phyloP scores from a whole-genome alignment of 1,284 basidiomycete genomes.

The Papiliotrema flavescens region DNA sequence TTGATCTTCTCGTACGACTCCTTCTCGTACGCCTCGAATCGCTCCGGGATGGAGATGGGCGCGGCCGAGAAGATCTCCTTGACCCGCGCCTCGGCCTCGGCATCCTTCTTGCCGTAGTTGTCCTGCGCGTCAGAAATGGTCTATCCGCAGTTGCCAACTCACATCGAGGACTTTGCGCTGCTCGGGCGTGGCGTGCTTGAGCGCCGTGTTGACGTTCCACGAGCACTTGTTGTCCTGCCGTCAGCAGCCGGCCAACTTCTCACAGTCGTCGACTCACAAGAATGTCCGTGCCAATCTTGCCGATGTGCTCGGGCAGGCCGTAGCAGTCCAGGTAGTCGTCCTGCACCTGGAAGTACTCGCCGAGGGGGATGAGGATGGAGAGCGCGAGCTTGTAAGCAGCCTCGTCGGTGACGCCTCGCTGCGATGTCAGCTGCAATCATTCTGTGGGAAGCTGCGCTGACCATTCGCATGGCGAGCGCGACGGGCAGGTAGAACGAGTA shows the following conservation, averaged over 20 bases:
- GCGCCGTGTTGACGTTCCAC: constrained; percentile 91
- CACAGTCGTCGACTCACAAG: constrained; percentile 55
- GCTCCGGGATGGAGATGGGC: constrained; percentile 64
- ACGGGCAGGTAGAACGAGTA: constrained; percentile 99
- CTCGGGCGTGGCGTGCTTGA: constrained; percentile 63
- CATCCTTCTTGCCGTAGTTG: constrained; percentile 84
- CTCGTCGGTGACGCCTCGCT: constrained; percentile 63
- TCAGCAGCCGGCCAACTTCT: background rate
- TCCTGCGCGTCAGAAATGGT: constrained; percentile 53
- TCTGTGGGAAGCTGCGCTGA: constrained; percentile 13
- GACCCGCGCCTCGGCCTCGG: constrained; percentile 61
- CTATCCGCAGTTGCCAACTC: constrained; percentile 12
- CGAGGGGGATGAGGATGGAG: constrained; percentile 83
- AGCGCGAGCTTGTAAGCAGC: constrained; percentile 74
- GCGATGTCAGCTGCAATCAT: background rate
- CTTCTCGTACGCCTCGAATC: constrained; percentile 76
- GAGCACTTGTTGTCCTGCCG: constrained; percentile 90
- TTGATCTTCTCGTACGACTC: constrained; percentile 66
- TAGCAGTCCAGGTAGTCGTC: constrained; percentile 97
- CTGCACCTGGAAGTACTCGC: constrained; percentile 98
- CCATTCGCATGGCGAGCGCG: constrained; percentile 81
- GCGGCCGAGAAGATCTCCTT: constrained; percentile 67
- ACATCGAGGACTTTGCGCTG: constrained; percentile 58
- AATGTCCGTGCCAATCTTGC: constrained; percentile 97
- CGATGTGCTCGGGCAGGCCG: constrained; percentile 84